These are phyloP conservation scores for Xylariaceae sp. DNA, from an alignment of 2,329 filamentous ascomycete species.

Conservation along the genomic window DNA sequence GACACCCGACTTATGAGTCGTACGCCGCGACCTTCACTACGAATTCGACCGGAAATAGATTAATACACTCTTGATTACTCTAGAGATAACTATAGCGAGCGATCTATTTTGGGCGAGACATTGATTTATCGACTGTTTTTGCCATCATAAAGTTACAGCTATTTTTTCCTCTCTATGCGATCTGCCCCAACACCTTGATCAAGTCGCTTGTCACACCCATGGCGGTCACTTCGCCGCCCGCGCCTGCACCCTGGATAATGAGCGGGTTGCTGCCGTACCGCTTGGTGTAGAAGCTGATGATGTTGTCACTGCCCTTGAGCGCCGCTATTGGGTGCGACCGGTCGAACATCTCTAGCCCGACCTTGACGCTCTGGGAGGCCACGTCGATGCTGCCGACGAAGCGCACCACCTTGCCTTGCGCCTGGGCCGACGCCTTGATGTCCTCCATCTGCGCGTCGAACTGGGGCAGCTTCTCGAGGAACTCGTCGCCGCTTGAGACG, in stretches of 20 bases:
- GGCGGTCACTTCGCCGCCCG: slow-evolving; percentile 91
- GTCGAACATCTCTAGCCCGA: slow-evolving; percentile 87
- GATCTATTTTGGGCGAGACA: not conserved
- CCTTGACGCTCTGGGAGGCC: slow-evolving; percentile 75
- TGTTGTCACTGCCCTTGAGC: slow-evolving; percentile 96
- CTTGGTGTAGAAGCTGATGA: slow-evolving; percentile 98
- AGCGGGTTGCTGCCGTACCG: slow-evolving; percentile 87
- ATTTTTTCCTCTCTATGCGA: slow-evolving; percentile 44
- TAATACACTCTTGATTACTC: no score
- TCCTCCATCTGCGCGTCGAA: slow-evolving; percentile 91
- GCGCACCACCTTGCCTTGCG: slow-evolving; percentile 85
- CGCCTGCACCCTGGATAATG: slow-evolving; percentile 91
- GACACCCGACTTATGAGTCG: not conserved
- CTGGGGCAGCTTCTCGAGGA: slow-evolving; percentile 73
- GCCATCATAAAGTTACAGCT: slow-evolving; percentile 10
- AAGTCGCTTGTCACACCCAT: slow-evolving; percentile 97
- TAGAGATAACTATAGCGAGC: no score
- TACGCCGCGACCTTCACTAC: no score
- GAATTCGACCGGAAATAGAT: no score
- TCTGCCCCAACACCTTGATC: slow-evolving; percentile 78
- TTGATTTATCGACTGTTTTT: slow-evolving; percentile 4
- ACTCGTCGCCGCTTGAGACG: slow-evolving; percentile 76
- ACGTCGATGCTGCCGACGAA: slow-evolving; percentile 95
- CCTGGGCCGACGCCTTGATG: slow-evolving; percentile 79
- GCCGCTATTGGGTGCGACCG: slow-evolving; percentile 87